Evolutionary conservation across 176 grass and related monocot species (phyloP).

Genomic region (Oryza australiensis): DNA sequence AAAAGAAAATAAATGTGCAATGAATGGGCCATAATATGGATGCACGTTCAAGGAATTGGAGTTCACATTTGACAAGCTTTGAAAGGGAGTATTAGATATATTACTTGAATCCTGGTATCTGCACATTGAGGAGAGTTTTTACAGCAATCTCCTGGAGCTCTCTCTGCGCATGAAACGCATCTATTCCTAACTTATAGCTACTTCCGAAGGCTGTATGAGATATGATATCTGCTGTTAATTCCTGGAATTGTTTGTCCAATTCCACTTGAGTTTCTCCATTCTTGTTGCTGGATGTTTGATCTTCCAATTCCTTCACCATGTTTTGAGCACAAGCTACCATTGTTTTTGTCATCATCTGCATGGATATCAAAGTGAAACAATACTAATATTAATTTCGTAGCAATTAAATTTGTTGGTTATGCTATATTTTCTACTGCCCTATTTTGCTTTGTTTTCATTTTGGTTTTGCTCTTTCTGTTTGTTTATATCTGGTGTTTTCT

Average conservation of each 20-base stretch:
- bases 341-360: constrained; percentile 45
- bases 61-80: background rate
- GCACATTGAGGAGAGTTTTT: constrained; percentile 22
- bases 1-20: background rate
- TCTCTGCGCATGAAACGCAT: constrained; percentile 42
- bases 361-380: background rate
- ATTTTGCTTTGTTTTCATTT: background rate
- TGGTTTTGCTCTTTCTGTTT: background rate
- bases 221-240: constrained; percentile 50
- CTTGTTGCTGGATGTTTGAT: background rate
- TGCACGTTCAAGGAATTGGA: background rate
- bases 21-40: background rate
- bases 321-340: constrained; percentile 29
- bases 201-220: constrained; percentile 42
- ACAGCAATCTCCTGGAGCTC: constrained; percentile 15
- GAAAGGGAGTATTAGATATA: background rate
- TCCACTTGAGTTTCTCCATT: constrained; percentile 31
- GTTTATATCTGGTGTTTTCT: background rate
- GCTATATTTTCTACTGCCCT: background rate
- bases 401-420: background rate
- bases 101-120: constrained; percentile 47
- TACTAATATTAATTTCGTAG: background rate
- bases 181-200: constrained; percentile 37
- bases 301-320: constrained; percentile 43
- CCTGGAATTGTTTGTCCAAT: constrained; percentile 22